Base-by-base conservation (phyloP, 2,329 filamentous ascomycete species). In the Penicillium sp. region DNA sequence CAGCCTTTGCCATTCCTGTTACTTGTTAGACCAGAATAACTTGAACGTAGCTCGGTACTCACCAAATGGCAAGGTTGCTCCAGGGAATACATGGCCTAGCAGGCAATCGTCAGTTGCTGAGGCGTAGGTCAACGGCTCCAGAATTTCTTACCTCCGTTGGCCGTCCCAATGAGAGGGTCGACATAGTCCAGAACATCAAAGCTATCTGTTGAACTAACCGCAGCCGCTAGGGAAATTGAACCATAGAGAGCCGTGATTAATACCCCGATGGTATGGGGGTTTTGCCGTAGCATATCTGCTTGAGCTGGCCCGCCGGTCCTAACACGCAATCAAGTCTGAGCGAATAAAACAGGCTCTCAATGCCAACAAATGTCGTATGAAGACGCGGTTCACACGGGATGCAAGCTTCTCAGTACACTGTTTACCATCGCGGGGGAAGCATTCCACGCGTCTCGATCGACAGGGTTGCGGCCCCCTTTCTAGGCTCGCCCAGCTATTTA, bases 41-140 rank as follows among this genome's bases (percentile, higher is more conserved):
- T 17, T 13, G 53, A 12, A 30, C 33, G 22, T 65, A 19, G n/a
- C 24, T 1, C 17, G 6, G 4, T 6, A 58, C 74, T 70, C 62
- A 79, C 80, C 80, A 67, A 84, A 86, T 2, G 84, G 85, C 44
- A 84, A 68, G 2, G 83, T 84, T 15, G 84, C 84, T 13, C 85
- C 85, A 2, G 84, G 80, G 62, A 87, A 87, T 28, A 86, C 85
- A 73, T 87, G 85, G 44, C 85, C 85, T 75, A 33, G 4, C 19
- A 30, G 17, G 13, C 30, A 37, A 9, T 26, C 24, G 22, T 47
- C 47, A 58, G 59, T 22, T 24, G 49, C 22, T 33, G n/a, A 17
- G 22, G 19, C 22, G 7, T 17, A 30, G 7, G n/a, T 2, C 10
- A 15, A 26, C 1, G 10, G 22, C 19, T 35, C 45, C 19, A 51